Base-by-base conservation (phyloP, 306 rosid species). In the Lathyrus tuberosus region DNA sequence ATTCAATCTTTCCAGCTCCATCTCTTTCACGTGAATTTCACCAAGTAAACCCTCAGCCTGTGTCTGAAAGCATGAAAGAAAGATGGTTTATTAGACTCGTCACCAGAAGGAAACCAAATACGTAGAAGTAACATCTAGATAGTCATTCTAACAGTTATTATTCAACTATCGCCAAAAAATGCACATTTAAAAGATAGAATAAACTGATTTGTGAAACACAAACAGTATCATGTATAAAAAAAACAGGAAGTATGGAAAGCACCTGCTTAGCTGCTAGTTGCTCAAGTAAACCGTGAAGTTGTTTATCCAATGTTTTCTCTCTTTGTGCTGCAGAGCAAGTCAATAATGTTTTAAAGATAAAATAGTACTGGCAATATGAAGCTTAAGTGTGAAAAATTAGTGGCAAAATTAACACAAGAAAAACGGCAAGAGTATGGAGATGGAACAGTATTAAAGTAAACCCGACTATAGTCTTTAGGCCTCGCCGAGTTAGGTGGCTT, bases 271-370 rank as follows among this genome's bases (percentile, higher is more conserved):
- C 80, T 8, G 86, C 97, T 20, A 94, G 89, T 67, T 91, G 99
- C 88, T 88, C 96, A 37, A 94, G 87, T 67, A 91, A 88, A 77
- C 95, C 85, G 75, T 88, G 96, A 65, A 88, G 94, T 63, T 87
- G 99, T 77, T 84, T 88, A 78, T 94, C 99, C 77, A 90, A 82
- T 62, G 83, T 72, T 84, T 94, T 94, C 88, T 90, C 97, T 83
- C 85, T 77, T 76, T 90, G 99, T 57, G 69, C 97, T 91, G 96
- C 86, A 83, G 33, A 72, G 73, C 56, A 51, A 35, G 75, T 74
- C 51, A 46, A 30, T 70, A 80, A 59, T 26, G 59, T 18, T 61
- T 60, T 38, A 13, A 60, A 56, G 35, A 43, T 59, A 46, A 60
- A 51, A 56, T 8, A 38, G 15, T 70, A 8, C 14, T n/a, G 48